phyloP scores from a whole-genome alignment of 2,329 filamentous ascomycete genomes.

The Eutypella sp. region DNA sequence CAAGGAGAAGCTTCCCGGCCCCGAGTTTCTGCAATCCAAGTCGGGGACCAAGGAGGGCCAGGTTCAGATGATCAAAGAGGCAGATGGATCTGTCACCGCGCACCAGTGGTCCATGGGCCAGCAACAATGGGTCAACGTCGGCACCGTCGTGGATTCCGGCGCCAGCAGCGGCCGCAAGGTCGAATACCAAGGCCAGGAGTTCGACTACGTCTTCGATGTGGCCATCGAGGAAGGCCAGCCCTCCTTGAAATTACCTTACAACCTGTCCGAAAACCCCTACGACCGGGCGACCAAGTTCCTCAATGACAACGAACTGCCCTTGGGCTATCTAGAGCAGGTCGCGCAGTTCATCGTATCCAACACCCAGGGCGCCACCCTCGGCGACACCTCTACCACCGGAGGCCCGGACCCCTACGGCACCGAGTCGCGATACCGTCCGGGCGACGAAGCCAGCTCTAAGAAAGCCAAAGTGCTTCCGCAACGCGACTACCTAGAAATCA shows the following conservation, averaged over 20 bases:
- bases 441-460: conserved; percentile 46
- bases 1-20: conserved; percentile 85
- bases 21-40: conserved; percentile 77
- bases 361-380: conserved; percentile 80
- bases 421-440: conserved; percentile 74
- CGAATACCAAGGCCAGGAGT: conserved; percentile 76
- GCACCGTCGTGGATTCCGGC: conserved; percentile 88
- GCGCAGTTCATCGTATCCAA: conserved; percentile 90
- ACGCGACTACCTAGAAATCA: conserved; percentile 72
- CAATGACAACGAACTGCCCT: conserved; percentile 78
- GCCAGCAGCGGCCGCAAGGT: conserved; percentile 77
- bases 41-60: conserved; percentile 94
- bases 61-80: conserved; percentile 83
- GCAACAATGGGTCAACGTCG: conserved; percentile 78
- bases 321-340: conserved; percentile 84
- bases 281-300: conserved; percentile 89
- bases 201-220: conserved; percentile 95
- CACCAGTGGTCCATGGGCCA: conserved; percentile 78
- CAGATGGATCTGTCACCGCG: conserved; percentile 75
- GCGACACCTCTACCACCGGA: conserved; percentile 48
- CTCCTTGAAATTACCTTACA: conserved; percentile 88
- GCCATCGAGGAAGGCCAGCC: conserved; percentile 94
- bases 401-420: conserved; percentile 71
- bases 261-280: conserved; percentile 87
- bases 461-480: conserved; percentile 66